These are phyloP conservation scores for Apocynum venetum DNA, from an alignment of 257 asterid species.

Conservation along the genomic window DNA sequence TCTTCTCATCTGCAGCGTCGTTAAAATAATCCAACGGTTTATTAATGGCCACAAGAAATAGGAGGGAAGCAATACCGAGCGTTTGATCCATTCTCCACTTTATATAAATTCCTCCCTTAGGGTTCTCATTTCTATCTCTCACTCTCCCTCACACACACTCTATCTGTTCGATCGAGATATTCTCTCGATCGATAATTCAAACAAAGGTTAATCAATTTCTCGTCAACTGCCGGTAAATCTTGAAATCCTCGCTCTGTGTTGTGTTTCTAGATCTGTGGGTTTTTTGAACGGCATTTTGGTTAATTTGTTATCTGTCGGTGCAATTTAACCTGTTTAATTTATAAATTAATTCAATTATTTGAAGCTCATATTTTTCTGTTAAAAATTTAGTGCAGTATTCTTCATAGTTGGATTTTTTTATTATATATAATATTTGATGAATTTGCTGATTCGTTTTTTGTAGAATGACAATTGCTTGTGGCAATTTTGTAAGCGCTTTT, in stretches of 20 bases:
- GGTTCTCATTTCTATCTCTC: conserved; percentile 23
- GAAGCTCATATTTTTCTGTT: background rate
- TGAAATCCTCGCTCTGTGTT: background rate
- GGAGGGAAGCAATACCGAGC: conserved; percentile 56
- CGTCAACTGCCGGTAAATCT: background rate
- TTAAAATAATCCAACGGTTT: conserved; percentile 30
- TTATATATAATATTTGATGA: background rate
- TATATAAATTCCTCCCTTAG: conserved; percentile 36
- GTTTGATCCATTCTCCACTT: conserved; percentile 25
- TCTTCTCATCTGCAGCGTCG: conserved; percentile 29
- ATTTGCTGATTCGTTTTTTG: background rate
- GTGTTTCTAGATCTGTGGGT: background rate
- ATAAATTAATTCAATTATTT: background rate
- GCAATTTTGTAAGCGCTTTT: background rate
- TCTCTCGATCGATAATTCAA: conserved; percentile 21
- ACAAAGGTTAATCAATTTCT: background rate
- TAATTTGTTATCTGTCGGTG: background rate
- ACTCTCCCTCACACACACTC: conserved; percentile 17
- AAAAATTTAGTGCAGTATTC: background rate
- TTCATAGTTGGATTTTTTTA: background rate
- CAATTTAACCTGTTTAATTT: background rate
- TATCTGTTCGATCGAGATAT: conserved; percentile 14
- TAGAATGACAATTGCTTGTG: background rate
- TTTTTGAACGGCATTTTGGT: background rate
- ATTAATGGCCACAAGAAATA: conserved; percentile 11